A percentile compares a stretch with the other conserved stretches of the same genome.
Conservation (phyloP, 1,284 basidiomycete species). For the Heliocybe sulcata region DNA sequence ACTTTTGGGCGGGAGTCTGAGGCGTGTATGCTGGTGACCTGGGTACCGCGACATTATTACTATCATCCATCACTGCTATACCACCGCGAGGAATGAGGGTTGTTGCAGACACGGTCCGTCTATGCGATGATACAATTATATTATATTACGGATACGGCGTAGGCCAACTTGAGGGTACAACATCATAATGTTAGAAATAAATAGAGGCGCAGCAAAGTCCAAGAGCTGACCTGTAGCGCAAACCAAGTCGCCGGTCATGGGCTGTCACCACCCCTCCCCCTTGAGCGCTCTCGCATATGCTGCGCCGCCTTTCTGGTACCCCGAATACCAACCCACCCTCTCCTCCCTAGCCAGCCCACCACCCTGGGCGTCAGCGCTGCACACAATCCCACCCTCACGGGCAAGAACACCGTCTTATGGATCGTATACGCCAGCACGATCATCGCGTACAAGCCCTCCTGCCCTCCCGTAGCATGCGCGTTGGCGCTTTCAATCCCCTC, state of each 20-base stretch:
- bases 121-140: neutral
- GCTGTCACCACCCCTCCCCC: slow-evolving; percentile 17
- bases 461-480: slow-evolving; percentile 24
- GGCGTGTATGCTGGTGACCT: neutral
- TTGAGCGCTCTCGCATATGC: slow-evolving; percentile 51
- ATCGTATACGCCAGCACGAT: slow-evolving; percentile 89
- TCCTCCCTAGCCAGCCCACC: slow-evolving; percentile 67
- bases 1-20: slow-evolving; percentile 22
- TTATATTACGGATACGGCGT: neutral
- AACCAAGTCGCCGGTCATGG: neutral
- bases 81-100: neutral
- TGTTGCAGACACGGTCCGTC: neutral
- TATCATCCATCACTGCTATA: neutral
- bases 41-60: no score
- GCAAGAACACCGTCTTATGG: slow-evolving; percentile 94
- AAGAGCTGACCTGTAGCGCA: neutral
- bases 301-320: slow-evolving; percentile 60
- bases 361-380: slow-evolving; percentile 82
- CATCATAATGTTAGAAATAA: neutral
- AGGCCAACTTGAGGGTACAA: neutral
- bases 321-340: slow-evolving; percentile 71
- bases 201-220: neutral
- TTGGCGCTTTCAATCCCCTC: slow-evolving; percentile 43
- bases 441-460: slow-evolving; percentile 85
- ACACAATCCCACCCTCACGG: slow-evolving; percentile 84